Evolutionary conservation across 2,329 filamentous ascomycete genomes (phyloP).

Genomic region (Arthrobotrys conoides): DNA sequence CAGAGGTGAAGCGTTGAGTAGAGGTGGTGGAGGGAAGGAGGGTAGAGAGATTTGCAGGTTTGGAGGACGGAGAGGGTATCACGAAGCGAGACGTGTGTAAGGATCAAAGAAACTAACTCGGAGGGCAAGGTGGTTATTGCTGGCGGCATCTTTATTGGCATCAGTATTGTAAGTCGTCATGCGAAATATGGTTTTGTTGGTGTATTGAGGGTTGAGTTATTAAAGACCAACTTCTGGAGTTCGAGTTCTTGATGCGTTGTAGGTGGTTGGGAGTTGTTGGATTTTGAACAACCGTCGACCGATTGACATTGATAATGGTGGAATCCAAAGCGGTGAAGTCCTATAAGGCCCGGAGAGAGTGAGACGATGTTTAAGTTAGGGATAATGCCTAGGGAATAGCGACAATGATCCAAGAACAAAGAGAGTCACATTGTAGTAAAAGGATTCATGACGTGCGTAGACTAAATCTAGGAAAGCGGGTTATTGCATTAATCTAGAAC

Average conservation of each 20-base stretch:
- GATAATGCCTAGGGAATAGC: neutral
- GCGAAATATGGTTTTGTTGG: too few species aligned
- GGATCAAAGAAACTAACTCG: slow-evolving; percentile 35
- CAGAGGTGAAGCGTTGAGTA: slow-evolving; percentile 52
- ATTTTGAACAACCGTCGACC: slow-evolving; percentile 17
- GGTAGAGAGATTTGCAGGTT: slow-evolving; percentile 51
- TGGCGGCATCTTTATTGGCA: slow-evolving; percentile 10
- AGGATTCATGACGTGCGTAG: slow-evolving; percentile 1
- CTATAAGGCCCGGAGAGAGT: neutral
- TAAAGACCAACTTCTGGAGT: neutral
- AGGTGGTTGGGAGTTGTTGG: slow-evolving; percentile 37
- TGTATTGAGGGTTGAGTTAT: neutral
- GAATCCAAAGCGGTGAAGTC: neutral
- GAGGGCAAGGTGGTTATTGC: slow-evolving; percentile 32
- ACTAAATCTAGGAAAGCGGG: slow-evolving; percentile 1
- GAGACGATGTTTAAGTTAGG: neutral
- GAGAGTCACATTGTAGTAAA: neutral
- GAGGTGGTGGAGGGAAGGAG: slow-evolving; percentile 36
- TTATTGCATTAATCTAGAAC: slow-evolving; percentile 9
- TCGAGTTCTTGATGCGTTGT: slow-evolving; percentile 18
- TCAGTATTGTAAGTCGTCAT: neutral
- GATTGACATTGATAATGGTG: neutral
- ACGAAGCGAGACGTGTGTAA: slow-evolving; percentile 35
- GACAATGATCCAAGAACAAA: neutral
- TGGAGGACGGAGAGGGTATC: slow-evolving; percentile 40